A percentile compares a stretch with the other conserved stretches of the same genome.
Evolutionary conservation across 345 rosid genomes (phyloP).

Genomic region (Rhodamnia rubescens): DNA sequence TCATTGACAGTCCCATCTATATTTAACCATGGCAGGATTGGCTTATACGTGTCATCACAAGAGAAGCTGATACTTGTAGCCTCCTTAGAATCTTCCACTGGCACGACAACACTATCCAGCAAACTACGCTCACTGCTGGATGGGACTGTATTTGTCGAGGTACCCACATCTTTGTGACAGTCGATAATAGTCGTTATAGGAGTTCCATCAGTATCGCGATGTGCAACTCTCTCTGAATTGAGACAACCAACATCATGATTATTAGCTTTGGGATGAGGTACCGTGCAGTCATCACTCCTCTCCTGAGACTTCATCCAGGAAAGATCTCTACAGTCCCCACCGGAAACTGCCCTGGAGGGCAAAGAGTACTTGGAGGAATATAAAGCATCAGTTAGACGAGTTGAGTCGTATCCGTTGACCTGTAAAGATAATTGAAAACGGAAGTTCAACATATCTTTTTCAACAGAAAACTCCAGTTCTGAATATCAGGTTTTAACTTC

Average conservation of each 20-base stretch:
- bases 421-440: slow-evolving; percentile 5
- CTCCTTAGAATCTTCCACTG: slow-evolving; percentile 4
- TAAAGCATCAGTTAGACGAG: slow-evolving; percentile 58
- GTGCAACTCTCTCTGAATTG: slow-evolving; percentile 15
- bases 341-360: slow-evolving; percentile 19
- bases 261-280: slow-evolving; percentile 9
- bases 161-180: slow-evolving; percentile 43
- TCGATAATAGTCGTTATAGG: slow-evolving; percentile 63
- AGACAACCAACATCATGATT: slow-evolving; percentile 8
- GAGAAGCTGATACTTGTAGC: slow-evolving; percentile 2
- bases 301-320: slow-evolving; percentile 17
- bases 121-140: slow-evolving; percentile 9
- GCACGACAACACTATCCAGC: neutral
- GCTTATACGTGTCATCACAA: slow-evolving; percentile 16
- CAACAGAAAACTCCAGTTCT: neutral
- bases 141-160: slow-evolving; percentile 10
- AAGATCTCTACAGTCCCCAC: slow-evolving; percentile 17
- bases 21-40: slow-evolving; percentile 73
- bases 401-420: slow-evolving; percentile 57
- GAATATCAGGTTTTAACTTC: too few relatives aligned
- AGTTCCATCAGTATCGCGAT: neutral
- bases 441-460: neutral
- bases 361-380: slow-evolving; percentile 67
- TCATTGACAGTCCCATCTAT: slow-evolving; percentile 69
- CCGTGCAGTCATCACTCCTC: slow-evolving; percentile 14